Evolutionary conservation across 2,329 filamentous ascomycete species (phyloP), one percentile per base, ranked within the genome.

Genomic region (Mycosphaerella sp.): DNA sequence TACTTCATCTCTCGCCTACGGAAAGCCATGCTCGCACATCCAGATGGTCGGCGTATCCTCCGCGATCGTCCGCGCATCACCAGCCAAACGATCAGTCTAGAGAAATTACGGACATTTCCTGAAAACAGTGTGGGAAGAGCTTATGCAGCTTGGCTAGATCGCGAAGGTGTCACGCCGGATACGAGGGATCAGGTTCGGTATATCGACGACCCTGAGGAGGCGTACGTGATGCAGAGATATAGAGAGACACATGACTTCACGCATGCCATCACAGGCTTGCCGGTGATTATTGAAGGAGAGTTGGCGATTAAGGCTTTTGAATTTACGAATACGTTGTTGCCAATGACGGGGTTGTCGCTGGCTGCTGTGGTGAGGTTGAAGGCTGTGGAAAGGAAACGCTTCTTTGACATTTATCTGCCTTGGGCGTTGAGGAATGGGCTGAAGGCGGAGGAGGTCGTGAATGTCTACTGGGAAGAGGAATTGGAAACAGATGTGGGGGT

Each of bases 151-250:
- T 98, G 93, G 92, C 79, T 97, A n/a, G 90, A 96, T 72, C 82
- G 87, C 44, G 93, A 98, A 72, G 88, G 89, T 57, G 92, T 98
- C 11, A 87, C 87, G 7, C 93, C 93, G 1, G 93, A 98, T 71
- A 95, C 92, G 6, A 83, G 93, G 44, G 78, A 85, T 40, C 70
- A 72, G 1, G 93, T 98, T 40, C 83, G 87, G 49, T 97, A 95
- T 74, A 90, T 98, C 58, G 91, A 97, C 71, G 85, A 97, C 68
- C 85, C 87, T 64, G 93, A 98, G 73, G 95, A 91, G 70, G 93
- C 93, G 36, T 98, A 97, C 74, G 93, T 97, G 14, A 95, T 98
- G 87, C 93, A 97, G 76, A 83, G 93, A 51, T 98, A 98, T 72
- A 84, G 93, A 58, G 93, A 98, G 73, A 95, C 87, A 62, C 93